Percentiles rank a stretch among this genome's conserved stretches.
phyloP scores from a whole-genome alignment of 345 rosid species.

The Viola odorata region DNA sequence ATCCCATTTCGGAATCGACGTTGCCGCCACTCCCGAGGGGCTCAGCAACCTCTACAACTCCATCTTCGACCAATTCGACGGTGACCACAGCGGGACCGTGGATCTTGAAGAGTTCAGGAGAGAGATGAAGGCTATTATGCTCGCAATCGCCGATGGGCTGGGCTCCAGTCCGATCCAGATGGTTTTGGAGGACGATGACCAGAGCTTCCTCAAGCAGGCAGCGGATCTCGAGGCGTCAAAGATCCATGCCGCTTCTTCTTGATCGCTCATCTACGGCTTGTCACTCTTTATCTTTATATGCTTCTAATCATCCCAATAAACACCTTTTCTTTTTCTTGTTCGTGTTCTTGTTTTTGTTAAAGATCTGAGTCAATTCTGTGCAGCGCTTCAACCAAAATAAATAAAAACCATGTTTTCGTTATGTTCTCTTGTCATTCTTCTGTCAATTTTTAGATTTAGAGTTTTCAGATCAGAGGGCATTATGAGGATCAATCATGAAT shows the following conservation, averaged over 20 bases:
- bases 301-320: too few species aligned
- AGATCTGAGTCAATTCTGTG: too few species aligned
- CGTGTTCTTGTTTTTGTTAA: too few species aligned
- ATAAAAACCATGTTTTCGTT: too few species aligned
- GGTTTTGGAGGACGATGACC: slow-evolving; percentile 53
- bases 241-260: not conserved
- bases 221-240: slow-evolving; percentile 67
- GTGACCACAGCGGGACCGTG: slow-evolving; percentile 46
- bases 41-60: slow-evolving; percentile 52
- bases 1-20: slow-evolving; percentile 59
- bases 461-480: too few species aligned
- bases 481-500: too few species aligned
- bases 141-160: slow-evolving; percentile 70
- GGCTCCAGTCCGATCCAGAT: slow-evolving; percentile 63
- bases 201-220: slow-evolving; percentile 48
- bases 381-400: too few species aligned
- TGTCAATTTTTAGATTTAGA: too few species aligned
- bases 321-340: too few species aligned
- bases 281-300: too few species aligned
- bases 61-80: slow-evolving; percentile 60
- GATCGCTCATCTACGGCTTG: too few species aligned
- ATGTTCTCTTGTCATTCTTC: too few species aligned
- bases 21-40: slow-evolving; percentile 43
- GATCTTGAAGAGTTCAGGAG: slow-evolving; percentile 52
- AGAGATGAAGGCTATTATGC: slow-evolving; percentile 65